phyloP scores from a whole-genome alignment of 2,329 filamentous ascomycete species.

The Lasiodiplodia theobromae region DNA sequence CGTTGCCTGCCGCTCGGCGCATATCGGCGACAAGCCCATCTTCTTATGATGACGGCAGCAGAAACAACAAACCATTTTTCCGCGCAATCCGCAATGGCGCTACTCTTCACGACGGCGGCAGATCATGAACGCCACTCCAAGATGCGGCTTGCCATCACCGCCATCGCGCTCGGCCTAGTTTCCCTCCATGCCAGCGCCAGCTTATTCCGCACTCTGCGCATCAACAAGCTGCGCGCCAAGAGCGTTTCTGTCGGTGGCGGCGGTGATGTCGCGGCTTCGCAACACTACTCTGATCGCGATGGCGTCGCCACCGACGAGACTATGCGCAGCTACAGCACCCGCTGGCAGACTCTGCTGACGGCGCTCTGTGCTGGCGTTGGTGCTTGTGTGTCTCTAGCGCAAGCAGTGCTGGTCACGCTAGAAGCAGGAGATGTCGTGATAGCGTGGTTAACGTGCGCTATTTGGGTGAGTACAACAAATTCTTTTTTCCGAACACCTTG shows the following conservation, averaged over 20 bases:
- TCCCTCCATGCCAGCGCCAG: constrained; percentile 16
- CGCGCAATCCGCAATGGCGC: neutral
- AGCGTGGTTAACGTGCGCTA: constrained; percentile 4
- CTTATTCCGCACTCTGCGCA: constrained; percentile 22
- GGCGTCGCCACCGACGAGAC: constrained; percentile 22
- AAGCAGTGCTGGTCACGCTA: neutral
- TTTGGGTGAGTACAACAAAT: constrained; percentile 15
- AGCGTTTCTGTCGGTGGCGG: neutral
- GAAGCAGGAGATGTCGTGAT: neutral
- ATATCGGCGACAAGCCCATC: neutral
- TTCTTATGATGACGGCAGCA: neutral
- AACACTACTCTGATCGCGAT: constrained; percentile 18
- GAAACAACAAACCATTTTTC: neutral
- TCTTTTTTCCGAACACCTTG: neutral
- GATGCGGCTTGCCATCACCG: neutral
- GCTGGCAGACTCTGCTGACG: constrained; percentile 5
- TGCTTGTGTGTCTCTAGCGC: neutral
- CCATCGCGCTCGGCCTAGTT: constrained; percentile 12
- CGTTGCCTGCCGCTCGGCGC: neutral
- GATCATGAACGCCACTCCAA: neutral
- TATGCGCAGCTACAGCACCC: constrained; percentile 12
- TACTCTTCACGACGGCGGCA: neutral
- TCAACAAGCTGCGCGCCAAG: constrained; percentile 4
- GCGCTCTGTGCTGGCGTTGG: neutral
- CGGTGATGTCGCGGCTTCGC: neutral